phyloP scores from a whole-genome alignment of 164 flowering plant genomes.

The Kalanchoe fedtschenkoi region DNA sequence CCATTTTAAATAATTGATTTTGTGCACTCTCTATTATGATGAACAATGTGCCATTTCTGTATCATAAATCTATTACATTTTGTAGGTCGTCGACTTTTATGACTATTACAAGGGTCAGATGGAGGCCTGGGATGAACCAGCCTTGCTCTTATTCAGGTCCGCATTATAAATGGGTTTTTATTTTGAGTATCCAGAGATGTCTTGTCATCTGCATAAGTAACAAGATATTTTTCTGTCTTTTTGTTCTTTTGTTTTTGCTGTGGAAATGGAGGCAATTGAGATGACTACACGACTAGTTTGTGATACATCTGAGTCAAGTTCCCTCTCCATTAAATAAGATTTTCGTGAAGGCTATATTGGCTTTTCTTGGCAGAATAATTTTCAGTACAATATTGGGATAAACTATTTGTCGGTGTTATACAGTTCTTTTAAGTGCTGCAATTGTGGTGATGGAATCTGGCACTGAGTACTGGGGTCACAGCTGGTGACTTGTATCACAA shows the following conservation, averaged over 20 bases:
- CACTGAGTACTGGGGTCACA: too few relatives aligned
- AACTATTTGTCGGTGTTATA: too few relatives aligned
- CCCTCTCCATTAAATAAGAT: too few relatives aligned
- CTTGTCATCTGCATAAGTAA: not conserved
- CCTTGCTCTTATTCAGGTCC: slow-evolving; percentile 93
- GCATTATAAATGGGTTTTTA: not conserved
- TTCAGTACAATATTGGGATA: too few relatives aligned
- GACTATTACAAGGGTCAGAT: slow-evolving; percentile 98
- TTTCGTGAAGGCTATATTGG: too few relatives aligned
- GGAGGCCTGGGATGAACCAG: slow-evolving; percentile 99
- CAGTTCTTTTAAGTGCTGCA: too few relatives aligned
- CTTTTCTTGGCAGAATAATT: too few relatives aligned
- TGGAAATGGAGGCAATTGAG: not conserved
- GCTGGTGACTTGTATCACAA: too few relatives aligned
- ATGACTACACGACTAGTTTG: too few relatives aligned
- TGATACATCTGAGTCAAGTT: not conserved
- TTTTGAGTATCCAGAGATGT: not conserved
- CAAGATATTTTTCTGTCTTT: not conserved
- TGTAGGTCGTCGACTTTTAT: slow-evolving; percentile 81
- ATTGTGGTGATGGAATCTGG: too few relatives aligned
- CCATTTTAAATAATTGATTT: not conserved
- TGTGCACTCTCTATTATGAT: not conserved
- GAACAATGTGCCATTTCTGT: not conserved
- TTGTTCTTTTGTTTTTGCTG: not conserved
- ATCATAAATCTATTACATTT: not conserved